Evolutionary conservation across 2,329 filamentous ascomycete species (phyloP), one percentile per base, ranked within the genome.

Genomic region (Cryphonectria nitschkei): DNA sequence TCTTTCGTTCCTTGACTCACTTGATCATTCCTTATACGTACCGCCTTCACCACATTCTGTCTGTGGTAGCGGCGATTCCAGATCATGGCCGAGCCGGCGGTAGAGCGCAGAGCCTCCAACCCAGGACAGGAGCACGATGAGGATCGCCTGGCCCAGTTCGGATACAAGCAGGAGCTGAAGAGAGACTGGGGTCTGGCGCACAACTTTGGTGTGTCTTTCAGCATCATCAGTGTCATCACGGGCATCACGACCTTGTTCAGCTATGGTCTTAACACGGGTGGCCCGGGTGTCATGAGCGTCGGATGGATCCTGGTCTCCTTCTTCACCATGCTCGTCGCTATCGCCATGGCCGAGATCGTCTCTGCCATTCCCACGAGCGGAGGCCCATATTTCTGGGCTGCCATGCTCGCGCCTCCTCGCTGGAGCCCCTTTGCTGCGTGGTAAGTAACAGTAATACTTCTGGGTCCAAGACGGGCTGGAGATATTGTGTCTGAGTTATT

Each of bases 121-220:
- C 73, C 67, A 9, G 67, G 11, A 32, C 75, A 74, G 29, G 77
- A 76, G 58, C 77, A 78, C n/a, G 87, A 88, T 76, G 86, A 87
- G 75, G 80, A 82, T 68, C 83, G 83, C 22, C 78, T 89, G 67
- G 86, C 85, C 3, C 82, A 86, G 73, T 83, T 89, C 74, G 88
- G 88, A 1, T 90, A 90, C 77, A 86, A 87, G 76, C 87, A 89
- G 72, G 87, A 89, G 74, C 77, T 89, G 73, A 82, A 84, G 50
- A 81, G 87, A 65, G 86, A 88, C 76, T 89, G 87, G 87, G 84
- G 85, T 5, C 75, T 89, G 71, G 79, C 85, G 67, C 87, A 89
- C 75, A 89, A 89, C 75, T 89, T 89, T 79, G 87, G 87, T 39
- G 86, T 89, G 8, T 89, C 86, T 0, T 89, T 89, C 76, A 88